Evolutionary conservation across 495 filamentous ascomycete genomes (phyloP).

Genomic region (Tetracladium marchalianum): DNA sequence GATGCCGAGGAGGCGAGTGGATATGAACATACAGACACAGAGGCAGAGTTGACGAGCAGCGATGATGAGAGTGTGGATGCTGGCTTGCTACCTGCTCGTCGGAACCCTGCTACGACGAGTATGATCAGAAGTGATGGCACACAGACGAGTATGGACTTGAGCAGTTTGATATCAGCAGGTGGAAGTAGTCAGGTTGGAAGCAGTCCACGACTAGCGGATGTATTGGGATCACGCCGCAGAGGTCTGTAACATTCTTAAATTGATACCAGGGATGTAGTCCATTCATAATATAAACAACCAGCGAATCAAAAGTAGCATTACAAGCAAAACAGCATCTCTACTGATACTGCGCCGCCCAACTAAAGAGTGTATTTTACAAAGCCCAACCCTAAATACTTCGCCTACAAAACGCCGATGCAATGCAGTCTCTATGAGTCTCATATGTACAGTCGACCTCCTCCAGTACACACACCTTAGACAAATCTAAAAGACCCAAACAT

Average conservation of each 20-base stretch:
- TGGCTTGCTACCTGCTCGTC: conserved; percentile 1
- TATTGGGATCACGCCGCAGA: not conserved
- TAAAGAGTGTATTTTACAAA: too few species aligned
- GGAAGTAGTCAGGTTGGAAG: conserved; percentile 33
- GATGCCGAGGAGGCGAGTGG: conserved; percentile 45
- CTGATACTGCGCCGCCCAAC: too few species aligned
- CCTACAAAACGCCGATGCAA: too few species aligned
- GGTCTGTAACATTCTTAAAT: too few species aligned
- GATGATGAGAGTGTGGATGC: conserved; percentile 21
- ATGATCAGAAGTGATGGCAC: conserved; percentile 29
- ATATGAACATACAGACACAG: conserved; percentile 80
- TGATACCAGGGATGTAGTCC: not conserved
- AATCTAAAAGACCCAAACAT: conserved; percentile 73
- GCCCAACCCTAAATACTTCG: too few species aligned
- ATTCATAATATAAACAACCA: too few species aligned
- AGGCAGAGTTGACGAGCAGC: conserved; percentile 47
- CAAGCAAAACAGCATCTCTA: too few species aligned
- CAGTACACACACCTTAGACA: too few species aligned
- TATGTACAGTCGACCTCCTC: too few species aligned
- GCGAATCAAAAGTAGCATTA: too few species aligned
- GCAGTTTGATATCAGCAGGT: conserved; percentile 35
- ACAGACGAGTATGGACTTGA: conserved; percentile 40
- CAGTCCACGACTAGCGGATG: conserved; percentile 24
- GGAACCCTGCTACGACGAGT: conserved; percentile 11
- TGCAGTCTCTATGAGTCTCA: too few species aligned